These are phyloP conservation scores for Tuctoria greenei DNA, from an alignment of 176 grass and related monocot species.

Conservation along the genomic window DNA sequence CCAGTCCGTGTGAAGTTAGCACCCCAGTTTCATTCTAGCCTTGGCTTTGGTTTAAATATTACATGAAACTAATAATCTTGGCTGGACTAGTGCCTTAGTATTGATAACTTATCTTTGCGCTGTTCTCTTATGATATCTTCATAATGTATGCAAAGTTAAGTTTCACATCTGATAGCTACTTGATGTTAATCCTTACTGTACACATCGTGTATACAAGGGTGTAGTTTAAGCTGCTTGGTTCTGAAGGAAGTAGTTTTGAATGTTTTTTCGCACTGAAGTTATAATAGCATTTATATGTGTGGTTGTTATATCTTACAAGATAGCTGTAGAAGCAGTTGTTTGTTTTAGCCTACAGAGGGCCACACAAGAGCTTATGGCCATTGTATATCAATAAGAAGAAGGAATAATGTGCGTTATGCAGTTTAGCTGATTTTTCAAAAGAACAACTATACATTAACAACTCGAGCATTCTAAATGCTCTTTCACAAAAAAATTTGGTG, in stretches of 20 bases:
- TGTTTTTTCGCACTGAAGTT: background rate
- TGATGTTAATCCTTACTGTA: background rate
- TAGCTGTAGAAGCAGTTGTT: background rate
- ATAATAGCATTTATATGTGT: background rate
- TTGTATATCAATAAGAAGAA: background rate
- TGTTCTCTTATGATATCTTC: background rate
- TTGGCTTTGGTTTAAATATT: background rate
- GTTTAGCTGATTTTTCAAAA: background rate
- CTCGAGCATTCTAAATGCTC: background rate
- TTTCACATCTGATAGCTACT: background rate
- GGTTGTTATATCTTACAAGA: background rate
- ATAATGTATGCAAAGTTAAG: background rate
- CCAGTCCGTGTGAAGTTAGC: background rate
- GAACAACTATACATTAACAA: background rate
- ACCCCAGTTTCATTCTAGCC: background rate
- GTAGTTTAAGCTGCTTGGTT: conserved; percentile 6
- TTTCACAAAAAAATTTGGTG: background rate
- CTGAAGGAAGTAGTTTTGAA: conserved; percentile 6
- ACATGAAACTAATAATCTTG: background rate
- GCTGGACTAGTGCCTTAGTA: background rate
- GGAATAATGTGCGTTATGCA: background rate
- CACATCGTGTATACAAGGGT: background rate
- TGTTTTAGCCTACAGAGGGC: background rate
- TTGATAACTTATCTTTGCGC: background rate
- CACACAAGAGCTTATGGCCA: background rate